phyloP scores from a whole-genome alignment of 2,329 filamentous ascomycete genomes.

The Nemania sp. region DNA sequence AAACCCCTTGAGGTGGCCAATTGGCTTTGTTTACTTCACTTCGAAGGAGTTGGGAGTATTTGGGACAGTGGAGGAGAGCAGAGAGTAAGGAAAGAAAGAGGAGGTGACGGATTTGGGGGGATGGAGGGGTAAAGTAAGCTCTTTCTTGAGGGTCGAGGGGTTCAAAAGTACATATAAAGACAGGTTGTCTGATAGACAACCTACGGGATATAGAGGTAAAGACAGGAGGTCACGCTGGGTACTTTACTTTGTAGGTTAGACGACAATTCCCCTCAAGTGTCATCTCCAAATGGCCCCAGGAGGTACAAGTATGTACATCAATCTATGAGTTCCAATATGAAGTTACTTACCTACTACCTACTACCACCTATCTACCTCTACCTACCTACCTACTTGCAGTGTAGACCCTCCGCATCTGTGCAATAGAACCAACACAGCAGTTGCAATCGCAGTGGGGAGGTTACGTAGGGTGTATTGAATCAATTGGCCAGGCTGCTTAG shows the following conservation, averaged over 20 bases:
- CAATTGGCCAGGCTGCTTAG: slow-evolving; percentile 22
- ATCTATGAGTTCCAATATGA: slow-evolving; percentile 4
- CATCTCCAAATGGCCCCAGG: background rate
- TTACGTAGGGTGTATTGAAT: slow-evolving; percentile 26
- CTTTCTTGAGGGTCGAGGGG: slow-evolving; percentile 13
- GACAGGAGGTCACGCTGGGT: background rate
- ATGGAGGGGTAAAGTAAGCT: slow-evolving; percentile 35
- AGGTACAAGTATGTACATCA: background rate
- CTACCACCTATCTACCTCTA: no score
- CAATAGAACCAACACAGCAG: background rate
- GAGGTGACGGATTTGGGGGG: slow-evolving; percentile 26
- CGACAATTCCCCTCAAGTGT: slow-evolving; percentile 13
- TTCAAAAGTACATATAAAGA: slow-evolving; percentile 21
- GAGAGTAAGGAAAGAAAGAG: slow-evolving; percentile 30
- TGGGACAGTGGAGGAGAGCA: slow-evolving; percentile 22
- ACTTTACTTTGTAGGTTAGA: background rate
- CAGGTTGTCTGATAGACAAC: slow-evolving; percentile 14
- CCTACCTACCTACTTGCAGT: background rate
- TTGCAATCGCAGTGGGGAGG: slow-evolving; percentile 15
- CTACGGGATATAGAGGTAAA: background rate
- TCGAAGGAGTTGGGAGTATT: slow-evolving; percentile 4
- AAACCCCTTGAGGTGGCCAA: slow-evolving; percentile 17
- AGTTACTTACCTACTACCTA: no score
- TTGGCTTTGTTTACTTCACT: slow-evolving; percentile 30
- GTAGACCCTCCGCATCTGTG: no score